These are phyloP conservation scores for Angomonas desouzai DNA, from an alignment of 208 protist species.

Conservation along the genomic window DNA sequence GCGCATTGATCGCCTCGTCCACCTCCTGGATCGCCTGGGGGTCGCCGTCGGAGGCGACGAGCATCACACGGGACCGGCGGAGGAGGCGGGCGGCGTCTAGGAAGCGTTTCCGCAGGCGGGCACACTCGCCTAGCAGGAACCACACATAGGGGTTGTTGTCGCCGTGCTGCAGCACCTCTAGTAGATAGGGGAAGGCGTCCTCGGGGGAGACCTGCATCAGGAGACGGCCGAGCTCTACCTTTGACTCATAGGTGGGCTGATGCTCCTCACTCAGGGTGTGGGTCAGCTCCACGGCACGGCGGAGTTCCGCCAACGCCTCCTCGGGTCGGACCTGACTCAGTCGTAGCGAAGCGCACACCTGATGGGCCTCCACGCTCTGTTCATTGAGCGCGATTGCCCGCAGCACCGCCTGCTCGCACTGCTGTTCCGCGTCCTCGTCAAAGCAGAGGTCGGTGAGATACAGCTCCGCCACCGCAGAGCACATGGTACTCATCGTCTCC, in stretches of 20 bases:
- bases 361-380: slow-evolving; percentile 76
- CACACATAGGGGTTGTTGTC: slow-evolving; percentile 92
- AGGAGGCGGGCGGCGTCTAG: slow-evolving; percentile 77
- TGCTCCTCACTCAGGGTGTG: slow-evolving; percentile 79
- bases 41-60: slow-evolving; percentile 57
- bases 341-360: slow-evolving; percentile 76
- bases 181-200: slow-evolving; percentile 75
- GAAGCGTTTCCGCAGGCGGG: slow-evolving; percentile 69
- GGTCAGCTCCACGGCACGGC: slow-evolving; percentile 68
- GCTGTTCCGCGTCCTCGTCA: slow-evolving; percentile 70
- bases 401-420: slow-evolving; percentile 65
- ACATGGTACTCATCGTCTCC: slow-evolving; percentile 79
- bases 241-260: slow-evolving; percentile 89
- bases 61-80: slow-evolving; percentile 76
- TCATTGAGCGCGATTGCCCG: slow-evolving; percentile 45
- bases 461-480: slow-evolving; percentile 87
- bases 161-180: slow-evolving; percentile 84
- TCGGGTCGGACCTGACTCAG: slow-evolving; percentile 73
- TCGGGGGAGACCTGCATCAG: slow-evolving; percentile 83
- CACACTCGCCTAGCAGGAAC: slow-evolving; percentile 89
- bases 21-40: slow-evolving; percentile 64
- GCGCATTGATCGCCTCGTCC: slow-evolving; percentile 64
- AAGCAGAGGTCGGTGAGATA: slow-evolving; percentile 90
- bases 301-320: slow-evolving; percentile 63
- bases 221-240: slow-evolving; percentile 85